Base-by-base conservation (phyloP, 306 rosid genomes). In the Cicer pinnatifidum region DNA sequence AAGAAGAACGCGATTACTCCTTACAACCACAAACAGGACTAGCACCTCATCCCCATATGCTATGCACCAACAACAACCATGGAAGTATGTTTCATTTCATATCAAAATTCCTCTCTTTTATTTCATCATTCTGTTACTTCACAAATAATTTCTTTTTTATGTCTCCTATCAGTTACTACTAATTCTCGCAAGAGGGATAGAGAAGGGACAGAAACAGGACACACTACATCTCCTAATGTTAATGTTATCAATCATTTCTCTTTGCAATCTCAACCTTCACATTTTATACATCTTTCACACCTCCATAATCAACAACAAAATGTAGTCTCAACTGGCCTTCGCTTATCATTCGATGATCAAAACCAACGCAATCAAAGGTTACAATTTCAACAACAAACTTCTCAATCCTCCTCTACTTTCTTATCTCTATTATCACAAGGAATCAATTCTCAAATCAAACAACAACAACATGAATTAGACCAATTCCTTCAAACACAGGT, bases 321-420 rank as follows among this genome's bases (percentile, higher is more conserved):
- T 86, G 94, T 73, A 1, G 97, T 94, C 71, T 91, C 97, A 62
- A 94, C 98, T 7, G 98, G 98, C 45, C 85, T 94, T 50, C 83
- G 94, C 3, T 82, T 94, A 61, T 91, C 91, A 40, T 87, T 84
- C 13, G 86, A 84, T 9, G 91, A 85, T 84, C 88, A 82, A 11
- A 86, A 79, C 11, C 91, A 75, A 6, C 66, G 81, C 1, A 91
- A 82, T 35, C 86, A 79, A 11, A 70, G 70, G 50, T 68, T 57
- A 37, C 71, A 62, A 11, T 17, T 53, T 4, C 84, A 78, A 3
- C 84, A 68, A 1, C 73, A 78, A 37, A 39, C n/a, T 15, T 78
- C 40, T 71, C 88, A 78, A 28, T 28, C 35, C 59, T 75, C 90
- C 6, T 83, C 94, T 15, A 7, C 86, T 72, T 72, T 88, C 64